phyloP scores from a whole-genome alignment of 148 eudicot genomes.

The Rhododendron williamsianum region DNA sequence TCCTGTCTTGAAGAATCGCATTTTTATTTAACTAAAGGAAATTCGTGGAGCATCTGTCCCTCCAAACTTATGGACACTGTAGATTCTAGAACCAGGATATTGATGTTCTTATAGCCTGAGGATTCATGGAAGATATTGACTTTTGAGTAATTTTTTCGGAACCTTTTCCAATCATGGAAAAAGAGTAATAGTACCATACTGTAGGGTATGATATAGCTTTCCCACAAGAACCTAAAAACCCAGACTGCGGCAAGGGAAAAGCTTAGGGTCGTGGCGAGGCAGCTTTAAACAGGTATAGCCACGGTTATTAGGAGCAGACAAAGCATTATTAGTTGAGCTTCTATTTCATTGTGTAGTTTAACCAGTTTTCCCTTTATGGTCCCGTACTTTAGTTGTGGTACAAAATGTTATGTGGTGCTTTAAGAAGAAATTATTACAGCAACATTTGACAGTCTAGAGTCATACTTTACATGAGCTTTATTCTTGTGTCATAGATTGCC shows the following conservation, averaged over 20 bases:
- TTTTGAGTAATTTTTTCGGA: neutral
- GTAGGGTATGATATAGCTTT: neutral
- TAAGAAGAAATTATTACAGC: neutral
- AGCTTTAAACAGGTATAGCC: neutral
- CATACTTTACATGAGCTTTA: neutral
- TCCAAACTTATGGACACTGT: neutral
- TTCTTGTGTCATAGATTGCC: neutral
- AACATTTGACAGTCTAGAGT: neutral
- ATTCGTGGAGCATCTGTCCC: neutral
- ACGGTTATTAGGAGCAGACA: neutral
- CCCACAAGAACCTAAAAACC: neutral
- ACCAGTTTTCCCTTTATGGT: neutral
- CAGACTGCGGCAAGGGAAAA: neutral
- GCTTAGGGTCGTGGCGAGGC: neutral
- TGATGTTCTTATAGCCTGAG: neutral
- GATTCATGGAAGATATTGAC: neutral
- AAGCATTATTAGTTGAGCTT: neutral
- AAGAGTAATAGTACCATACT: neutral
- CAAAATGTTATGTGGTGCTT: neutral
- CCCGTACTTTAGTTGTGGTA: neutral
- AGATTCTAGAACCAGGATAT: neutral
- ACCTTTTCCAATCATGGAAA: neutral
- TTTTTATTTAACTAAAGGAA: neutral
- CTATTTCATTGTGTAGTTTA: neutral
- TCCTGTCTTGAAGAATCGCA: neutral